phyloP scores from a whole-genome alignment of 352 stramenopile genomes.

The Hyaloperonospora brassicae region DNA sequence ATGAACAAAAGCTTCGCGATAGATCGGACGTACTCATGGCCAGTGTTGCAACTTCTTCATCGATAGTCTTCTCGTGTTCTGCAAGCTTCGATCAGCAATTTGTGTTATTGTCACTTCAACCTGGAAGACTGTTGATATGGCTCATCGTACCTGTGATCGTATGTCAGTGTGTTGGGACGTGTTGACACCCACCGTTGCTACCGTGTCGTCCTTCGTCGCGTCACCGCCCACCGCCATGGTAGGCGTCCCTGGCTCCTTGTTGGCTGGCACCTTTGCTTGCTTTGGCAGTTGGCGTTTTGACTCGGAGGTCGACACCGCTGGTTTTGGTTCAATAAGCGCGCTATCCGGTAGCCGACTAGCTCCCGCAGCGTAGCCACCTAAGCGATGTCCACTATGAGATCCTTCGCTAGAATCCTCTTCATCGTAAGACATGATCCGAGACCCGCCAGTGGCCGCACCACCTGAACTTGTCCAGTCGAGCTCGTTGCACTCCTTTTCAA shows the following conservation, averaged over 20 bases:
- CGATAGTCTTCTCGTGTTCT: slow-evolving; percentile 7
- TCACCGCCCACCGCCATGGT: slow-evolving; percentile 5
- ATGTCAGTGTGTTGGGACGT: background rate
- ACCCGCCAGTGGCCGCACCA: slow-evolving; percentile 34
- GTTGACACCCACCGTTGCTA: background rate
- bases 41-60: slow-evolving; percentile 27
- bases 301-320: background rate
- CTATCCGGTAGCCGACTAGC: slow-evolving; percentile 25
- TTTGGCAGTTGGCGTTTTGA: background rate
- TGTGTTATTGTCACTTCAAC: background rate
- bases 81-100: slow-evolving; percentile 1
- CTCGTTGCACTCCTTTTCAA: slow-evolving; percentile 68
- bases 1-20: background rate
- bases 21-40: slow-evolving; percentile 33
- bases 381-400: slow-evolving; percentile 19
- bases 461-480: slow-evolving; percentile 53
- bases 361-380: slow-evolving; percentile 31
- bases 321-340: background rate
- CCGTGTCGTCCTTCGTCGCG: slow-evolving; percentile 15
- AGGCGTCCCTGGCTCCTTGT: background rate
- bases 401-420: slow-evolving; percentile 4
- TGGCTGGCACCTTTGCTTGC: background rate
- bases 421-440: slow-evolving; percentile 11
- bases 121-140: background rate
- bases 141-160: slow-evolving; percentile 6